Percentiles rank a stretch among this genome's conserved stretches.
phyloP scores from a whole-genome alignment of 129 eudicot species.

The Centrapalus pauciflorus region DNA sequence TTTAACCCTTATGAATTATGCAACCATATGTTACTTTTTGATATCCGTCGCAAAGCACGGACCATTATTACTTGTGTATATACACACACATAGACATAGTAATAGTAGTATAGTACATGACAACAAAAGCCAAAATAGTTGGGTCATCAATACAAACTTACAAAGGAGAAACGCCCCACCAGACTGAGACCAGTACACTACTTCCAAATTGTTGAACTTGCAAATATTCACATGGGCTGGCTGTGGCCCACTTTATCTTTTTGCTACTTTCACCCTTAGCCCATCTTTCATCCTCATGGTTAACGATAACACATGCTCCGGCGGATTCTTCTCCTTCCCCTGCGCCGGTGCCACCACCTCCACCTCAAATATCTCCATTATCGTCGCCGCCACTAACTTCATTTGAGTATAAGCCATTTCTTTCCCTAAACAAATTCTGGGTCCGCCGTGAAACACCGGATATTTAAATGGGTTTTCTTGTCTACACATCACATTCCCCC shows the following conservation, averaged over 20 bases:
- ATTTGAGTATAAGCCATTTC: constrained; percentile 89
- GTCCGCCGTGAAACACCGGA: constrained; percentile 79
- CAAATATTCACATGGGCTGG: too few species aligned
- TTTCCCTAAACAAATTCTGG: constrained; percentile 73
- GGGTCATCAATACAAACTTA: too few species aligned
- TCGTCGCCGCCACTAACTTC: constrained; percentile 70
- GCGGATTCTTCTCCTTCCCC: constrained; percentile 34
- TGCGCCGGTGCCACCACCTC: constrained; percentile 25
- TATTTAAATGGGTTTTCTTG: constrained; percentile 48
- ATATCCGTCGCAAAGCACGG: too few species aligned
- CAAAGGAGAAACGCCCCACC: too few species aligned
- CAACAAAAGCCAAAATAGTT: too few species aligned
- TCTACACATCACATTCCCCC: constrained; percentile 26
- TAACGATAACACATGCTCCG: constrained; percentile 55
- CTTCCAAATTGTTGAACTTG: too few species aligned
- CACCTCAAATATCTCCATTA: constrained; percentile 46
- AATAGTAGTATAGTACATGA: too few species aligned
- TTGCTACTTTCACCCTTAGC: constrained; percentile 31
- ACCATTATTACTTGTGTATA: too few species aligned
- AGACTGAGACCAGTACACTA: too few species aligned
- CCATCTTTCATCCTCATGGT: constrained; percentile 82
- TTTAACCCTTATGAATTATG: too few species aligned
- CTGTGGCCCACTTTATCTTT: constrained; percentile 8
- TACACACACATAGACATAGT: too few species aligned
- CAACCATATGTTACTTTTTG: too few species aligned